Evolutionary conservation across 2,329 filamentous ascomycete genomes (phyloP).

Genomic region (Pseudocercospora eumusae): DNA sequence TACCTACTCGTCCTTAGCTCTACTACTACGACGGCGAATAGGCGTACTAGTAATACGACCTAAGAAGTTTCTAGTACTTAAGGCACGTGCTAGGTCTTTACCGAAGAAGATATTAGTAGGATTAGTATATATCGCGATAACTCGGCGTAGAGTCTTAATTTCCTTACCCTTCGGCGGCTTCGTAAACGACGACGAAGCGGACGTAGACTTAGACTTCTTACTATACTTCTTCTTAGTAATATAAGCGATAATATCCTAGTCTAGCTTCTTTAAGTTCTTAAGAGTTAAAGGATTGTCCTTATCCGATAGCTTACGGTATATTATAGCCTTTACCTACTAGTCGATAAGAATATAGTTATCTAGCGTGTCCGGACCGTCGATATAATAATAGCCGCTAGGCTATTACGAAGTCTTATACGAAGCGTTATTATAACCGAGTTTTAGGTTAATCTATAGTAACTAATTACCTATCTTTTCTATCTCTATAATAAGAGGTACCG

Average conservation of each 20-base stretch:
- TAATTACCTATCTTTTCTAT: neutral
- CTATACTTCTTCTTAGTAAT: neutral
- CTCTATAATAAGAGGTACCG: neutral
- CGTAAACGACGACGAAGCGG: neutral
- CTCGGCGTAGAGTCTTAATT: neutral
- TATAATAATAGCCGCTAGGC: neutral
- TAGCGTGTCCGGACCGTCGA: neutral
- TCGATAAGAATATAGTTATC: neutral
- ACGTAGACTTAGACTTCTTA: neutral
- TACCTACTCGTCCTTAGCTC: too few relatives aligned
- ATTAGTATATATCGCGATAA: neutral
- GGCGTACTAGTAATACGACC: neutral
- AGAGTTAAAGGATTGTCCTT: neutral
- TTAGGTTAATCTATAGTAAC: neutral
- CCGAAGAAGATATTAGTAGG: neutral
- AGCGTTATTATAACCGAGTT: neutral
- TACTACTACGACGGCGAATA: too few relatives aligned
- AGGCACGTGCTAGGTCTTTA: neutral
- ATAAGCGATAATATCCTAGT: neutral
- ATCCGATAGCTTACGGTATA: neutral
- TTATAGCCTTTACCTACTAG: neutral
- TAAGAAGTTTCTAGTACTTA: neutral
- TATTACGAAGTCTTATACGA: neutral
- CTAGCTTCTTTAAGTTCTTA: neutral
- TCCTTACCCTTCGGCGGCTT: neutral